A percentile compares a stretch with the other conserved stretches of the same genome.
Conservation (phyloP, 345 rosid genomes). For the Aquilaria malaccensis region DNA sequence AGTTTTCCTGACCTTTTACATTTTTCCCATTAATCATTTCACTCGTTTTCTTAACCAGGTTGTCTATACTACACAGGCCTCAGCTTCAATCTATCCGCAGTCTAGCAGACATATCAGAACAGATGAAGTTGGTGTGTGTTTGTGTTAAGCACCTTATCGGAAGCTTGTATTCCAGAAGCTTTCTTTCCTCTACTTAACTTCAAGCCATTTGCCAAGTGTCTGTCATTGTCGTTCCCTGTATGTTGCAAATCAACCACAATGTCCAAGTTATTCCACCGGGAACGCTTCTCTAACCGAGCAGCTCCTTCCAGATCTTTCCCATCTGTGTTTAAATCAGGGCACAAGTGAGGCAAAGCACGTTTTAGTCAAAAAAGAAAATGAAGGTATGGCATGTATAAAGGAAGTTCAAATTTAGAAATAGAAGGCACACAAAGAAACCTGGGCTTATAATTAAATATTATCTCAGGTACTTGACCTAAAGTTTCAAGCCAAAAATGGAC, state of each 20-base stretch:
- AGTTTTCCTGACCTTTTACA: no score
- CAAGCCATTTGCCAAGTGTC: constrained; percentile 29
- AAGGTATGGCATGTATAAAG: constrained; percentile 8
- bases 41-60: no score
- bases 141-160: constrained; percentile 39
- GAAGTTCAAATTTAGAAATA: no score
- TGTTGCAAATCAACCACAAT: constrained; percentile 35
- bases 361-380: constrained; percentile 2
- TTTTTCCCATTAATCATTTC: no score
- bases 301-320: constrained; percentile 29
- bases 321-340: constrained; percentile 20
- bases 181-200: constrained; percentile 46
- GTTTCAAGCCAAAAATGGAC: no score
- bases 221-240: constrained; percentile 21
- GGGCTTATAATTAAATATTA: no score
- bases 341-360: not conserved
- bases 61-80: no score
- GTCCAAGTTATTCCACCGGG: constrained; percentile 38
- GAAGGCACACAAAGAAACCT: no score
- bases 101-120: no score
- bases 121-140: no score
- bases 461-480: no score
- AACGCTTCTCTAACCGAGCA: constrained; percentile 19
- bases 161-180: constrained; percentile 27
- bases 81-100: no score